Evolutionary conservation across 345 rosid species (phyloP), one percentile per base, ranked within the genome.

Genomic region (Laguncularia racemosa): DNA sequence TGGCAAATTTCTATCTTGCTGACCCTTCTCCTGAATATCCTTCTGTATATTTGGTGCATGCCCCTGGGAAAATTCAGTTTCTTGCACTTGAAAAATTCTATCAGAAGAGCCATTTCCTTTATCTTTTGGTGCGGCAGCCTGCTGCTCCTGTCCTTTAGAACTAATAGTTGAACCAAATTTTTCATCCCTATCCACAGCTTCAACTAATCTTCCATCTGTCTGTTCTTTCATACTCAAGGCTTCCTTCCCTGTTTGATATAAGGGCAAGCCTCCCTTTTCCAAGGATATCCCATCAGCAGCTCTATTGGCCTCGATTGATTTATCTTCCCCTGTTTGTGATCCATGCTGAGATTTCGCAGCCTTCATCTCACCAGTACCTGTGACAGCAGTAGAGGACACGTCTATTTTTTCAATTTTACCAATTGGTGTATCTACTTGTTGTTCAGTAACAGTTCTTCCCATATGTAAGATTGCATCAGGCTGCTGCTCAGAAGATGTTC

Each of bases 341-440:
- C 73, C 68, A 58, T 50, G 59, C 62, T 86, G 83, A 51, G 67
- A 59, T 70, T 74, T 77, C 52, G 69, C 28, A 7, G 61, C 45
- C 60, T 58, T 84, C 17, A 43, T 49, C 47, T 70, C 67, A 45
- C 28, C 71, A 28, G 50, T 54, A 57, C 50, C 70, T 48, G 61
- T 55, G 60, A 63, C 63, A 61, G 60, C 28, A 51, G 44, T 53
- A 55, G 69, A 57, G 3, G 40, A 50, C 38, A 51, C 52, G 52
- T 68, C 80, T 70, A 53, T 60, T 47, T 60, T 77, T 48, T 52
- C 57, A 67, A 52, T 56, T 44, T 70, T 65, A 44, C 57, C 67
- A 52, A 71, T 61, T 16, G 65, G 60, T 16, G 61, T 48, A 57
- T 55, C 79, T 23, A 56, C 73, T 50, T 68, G 72, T 57, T 47